Conservation (phyloP, 148 eudicot species). For the Simmondsia chinensis region DNA sequence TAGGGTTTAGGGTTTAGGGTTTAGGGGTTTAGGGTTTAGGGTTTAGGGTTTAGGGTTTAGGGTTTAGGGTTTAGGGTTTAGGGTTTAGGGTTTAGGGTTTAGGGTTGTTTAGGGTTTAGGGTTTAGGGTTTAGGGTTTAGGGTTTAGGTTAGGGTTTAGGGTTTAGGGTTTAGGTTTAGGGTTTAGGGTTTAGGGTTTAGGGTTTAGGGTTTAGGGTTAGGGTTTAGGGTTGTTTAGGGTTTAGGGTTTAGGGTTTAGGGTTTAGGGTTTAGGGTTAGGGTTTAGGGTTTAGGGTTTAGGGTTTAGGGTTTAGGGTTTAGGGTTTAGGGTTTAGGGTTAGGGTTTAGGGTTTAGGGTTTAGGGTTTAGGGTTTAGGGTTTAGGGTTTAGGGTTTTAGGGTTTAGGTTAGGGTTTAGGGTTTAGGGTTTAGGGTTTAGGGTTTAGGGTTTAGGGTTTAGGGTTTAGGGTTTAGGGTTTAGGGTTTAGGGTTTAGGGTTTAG, state of each 20-base stretch:
- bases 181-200: not conserved
- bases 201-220: not conserved
- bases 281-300: not conserved
- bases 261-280: not conserved
- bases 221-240: too few relatives aligned
- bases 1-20: too few relatives aligned
- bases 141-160: too few relatives aligned
- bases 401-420: too few relatives aligned
- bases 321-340: conserved; percentile 10
- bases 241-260: not conserved
- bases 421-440: conserved; percentile 3
- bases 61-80: conserved; percentile 5
- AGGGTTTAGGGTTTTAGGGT: not conserved
- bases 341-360: not conserved
- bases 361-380: not conserved
- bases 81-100: not conserved
- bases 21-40: too few relatives aligned
- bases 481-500: conserved; percentile 19
- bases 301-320: not conserved
- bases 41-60: too few relatives aligned
- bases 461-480: conserved; percentile 20
- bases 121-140: too few relatives aligned
- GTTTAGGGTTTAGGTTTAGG: not conserved
- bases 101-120: too few relatives aligned
- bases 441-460: conserved; percentile 15